Percentiles rank a stretch among this genome's conserved stretches.
Evolutionary conservation across 805 yeast species (phyloP).

Genomic region (Candida golubevii): DNA sequence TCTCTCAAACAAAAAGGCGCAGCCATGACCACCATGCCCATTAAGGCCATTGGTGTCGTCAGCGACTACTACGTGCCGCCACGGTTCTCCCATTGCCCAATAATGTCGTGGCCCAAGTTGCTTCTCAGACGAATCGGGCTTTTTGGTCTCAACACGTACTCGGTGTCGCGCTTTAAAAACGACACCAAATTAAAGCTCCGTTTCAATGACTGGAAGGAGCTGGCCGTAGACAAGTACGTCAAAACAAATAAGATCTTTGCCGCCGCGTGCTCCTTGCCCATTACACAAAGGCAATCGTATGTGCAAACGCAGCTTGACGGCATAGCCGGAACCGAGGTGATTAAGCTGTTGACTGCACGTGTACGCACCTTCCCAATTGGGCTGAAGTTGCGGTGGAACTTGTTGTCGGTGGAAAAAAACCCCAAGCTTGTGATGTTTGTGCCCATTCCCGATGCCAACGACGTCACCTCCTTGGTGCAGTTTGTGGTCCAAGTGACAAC

Average conservation of each 20-base stretch:
- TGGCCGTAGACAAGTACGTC: constrained; percentile 72
- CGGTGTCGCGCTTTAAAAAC: constrained; percentile 43
- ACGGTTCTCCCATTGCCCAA: constrained; percentile 18
- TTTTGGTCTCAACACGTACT: constrained; percentile 62
- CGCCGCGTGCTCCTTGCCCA: constrained; percentile 32
- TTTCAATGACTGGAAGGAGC: constrained; percentile 82
- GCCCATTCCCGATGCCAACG: constrained; percentile 50
- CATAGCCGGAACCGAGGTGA: constrained; percentile 31
- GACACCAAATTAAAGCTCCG: constrained; percentile 42
- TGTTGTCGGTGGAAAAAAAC: constrained; percentile 59
- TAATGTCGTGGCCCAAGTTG: constrained; percentile 40
- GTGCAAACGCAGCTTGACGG: constrained; percentile 38
- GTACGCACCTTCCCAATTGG: constrained; percentile 48
- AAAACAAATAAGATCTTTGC: constrained; percentile 83
- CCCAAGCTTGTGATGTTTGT: constrained; percentile 75
- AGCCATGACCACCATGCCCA: constrained; percentile 35
- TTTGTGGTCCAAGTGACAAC: constrained; percentile 36
- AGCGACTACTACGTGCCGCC: constrained; percentile 45
- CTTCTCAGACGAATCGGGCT: constrained; percentile 60
- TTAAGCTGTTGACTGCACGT: constrained; percentile 29
- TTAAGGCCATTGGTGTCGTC: constrained; percentile 36
- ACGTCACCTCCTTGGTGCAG: constrained; percentile 36
- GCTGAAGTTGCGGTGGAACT: constrained; percentile 68
- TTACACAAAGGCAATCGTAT: constrained; percentile 36
- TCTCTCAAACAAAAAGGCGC: constrained; percentile 12